Percentiles rank a stretch among this genome's conserved stretches.
Conservation (phyloP, 1,284 basidiomycete genomes). For the Phylloboletellus chloephorus region DNA sequence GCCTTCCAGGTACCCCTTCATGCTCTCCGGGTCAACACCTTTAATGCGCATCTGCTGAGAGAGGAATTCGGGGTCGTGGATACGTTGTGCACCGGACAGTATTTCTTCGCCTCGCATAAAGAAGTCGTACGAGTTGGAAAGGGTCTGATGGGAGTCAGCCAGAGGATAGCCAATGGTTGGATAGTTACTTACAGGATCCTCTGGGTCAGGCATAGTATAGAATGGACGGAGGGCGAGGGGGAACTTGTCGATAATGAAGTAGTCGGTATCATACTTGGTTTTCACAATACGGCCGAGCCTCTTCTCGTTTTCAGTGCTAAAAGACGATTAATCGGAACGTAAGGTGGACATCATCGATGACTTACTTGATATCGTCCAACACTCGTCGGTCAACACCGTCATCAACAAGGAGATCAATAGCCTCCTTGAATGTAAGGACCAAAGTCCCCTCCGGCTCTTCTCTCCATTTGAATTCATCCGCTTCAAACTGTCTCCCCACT, state of each 20-base stretch:
- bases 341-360: constrained; percentile 9
- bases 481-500: constrained; percentile 84
- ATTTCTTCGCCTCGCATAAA: constrained; percentile 99
- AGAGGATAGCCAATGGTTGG: not conserved
- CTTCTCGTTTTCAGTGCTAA: constrained; percentile 89
- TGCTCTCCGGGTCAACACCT: constrained; percentile 78
- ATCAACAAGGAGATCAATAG: constrained; percentile 78
- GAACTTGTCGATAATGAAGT: constrained; percentile 98
- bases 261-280: constrained; percentile 93
- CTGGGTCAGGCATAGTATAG: constrained; percentile 96
- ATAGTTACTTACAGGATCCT: constrained; percentile 62
- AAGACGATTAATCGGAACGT: constrained; percentile 8
- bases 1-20: constrained; percentile 90
- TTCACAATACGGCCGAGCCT: constrained; percentile 85
- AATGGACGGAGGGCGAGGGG: constrained; percentile 91
- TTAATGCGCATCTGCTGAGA: constrained; percentile 79
- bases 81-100: constrained; percentile 93
- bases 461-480: constrained; percentile 85
- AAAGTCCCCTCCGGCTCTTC: constrained; percentile 61
- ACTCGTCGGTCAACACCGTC: constrained; percentile 73
- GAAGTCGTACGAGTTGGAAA: constrained; percentile 99
- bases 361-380: constrained; percentile 85
- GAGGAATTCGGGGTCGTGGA: constrained; percentile 86
- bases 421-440: constrained; percentile 81
- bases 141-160: constrained; percentile 43